Evolutionary conservation across 352 stramenopile species (phyloP).

Genomic region (Globisporangium okanoganense): DNA sequence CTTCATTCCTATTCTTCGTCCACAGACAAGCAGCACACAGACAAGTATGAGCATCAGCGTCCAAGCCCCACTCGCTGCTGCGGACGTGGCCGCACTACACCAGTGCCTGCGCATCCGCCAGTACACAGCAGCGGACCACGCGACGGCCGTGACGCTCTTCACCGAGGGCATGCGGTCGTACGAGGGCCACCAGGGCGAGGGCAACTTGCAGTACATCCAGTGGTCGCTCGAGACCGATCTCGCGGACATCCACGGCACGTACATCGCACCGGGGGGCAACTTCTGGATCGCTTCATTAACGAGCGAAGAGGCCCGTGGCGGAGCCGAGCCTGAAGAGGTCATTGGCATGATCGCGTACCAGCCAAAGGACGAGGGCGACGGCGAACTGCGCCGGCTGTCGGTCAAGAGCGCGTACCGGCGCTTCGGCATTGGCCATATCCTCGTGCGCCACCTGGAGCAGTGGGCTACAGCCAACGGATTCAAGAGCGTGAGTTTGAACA

Average conservation of each 20-base stretch:
- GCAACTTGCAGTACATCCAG: conserved; percentile 19
- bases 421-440: conserved; percentile 21
- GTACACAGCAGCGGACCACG: conserved; percentile 20
- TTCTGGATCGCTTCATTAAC: conserved; percentile 31
- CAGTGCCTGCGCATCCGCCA: conserved; percentile 18
- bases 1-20: not conserved
- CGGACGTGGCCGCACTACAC: not conserved
- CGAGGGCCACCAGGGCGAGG: conserved; percentile 12
- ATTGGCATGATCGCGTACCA: conserved; percentile 19
- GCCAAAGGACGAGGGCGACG: conserved; percentile 13
- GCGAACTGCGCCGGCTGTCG: conserved; percentile 29
- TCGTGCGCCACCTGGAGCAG: conserved; percentile 18
- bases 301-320: not conserved
- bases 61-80: not conserved
- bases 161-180: conserved; percentile 9
- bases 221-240: conserved; percentile 25
- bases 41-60: not conserved
- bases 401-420: conserved; percentile 19
- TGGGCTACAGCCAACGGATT: conserved; percentile 16
- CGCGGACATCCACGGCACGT: conserved; percentile 28
- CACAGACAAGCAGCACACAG: conserved; percentile 1
- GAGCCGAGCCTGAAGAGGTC: conserved; percentile 10
- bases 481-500: conserved; percentile 14
- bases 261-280: conserved; percentile 29
- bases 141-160: conserved; percentile 16